These are phyloP conservation scores for Syncephalis plumigaleata DNA, from an alignment of 371 early-diverging fungal genomes.

Conservation along the genomic window DNA sequence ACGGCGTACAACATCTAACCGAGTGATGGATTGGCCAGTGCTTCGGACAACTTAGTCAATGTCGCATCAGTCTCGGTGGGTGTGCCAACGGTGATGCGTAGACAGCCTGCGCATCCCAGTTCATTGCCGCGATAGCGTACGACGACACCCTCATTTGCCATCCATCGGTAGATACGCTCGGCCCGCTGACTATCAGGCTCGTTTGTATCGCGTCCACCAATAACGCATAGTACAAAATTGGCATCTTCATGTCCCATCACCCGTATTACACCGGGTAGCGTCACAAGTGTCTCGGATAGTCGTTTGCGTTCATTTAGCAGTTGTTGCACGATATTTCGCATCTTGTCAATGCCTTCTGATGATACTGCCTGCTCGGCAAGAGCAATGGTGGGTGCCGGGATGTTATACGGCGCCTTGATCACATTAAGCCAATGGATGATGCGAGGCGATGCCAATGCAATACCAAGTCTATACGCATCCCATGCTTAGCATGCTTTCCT, in stretches of 20 bases:
- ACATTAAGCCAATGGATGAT: constrained; percentile 81
- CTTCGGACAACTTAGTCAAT: constrained; percentile 21
- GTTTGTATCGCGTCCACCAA: constrained; percentile 36
- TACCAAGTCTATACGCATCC: constrained; percentile 62
- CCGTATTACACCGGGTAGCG: constrained; percentile 35
- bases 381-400: constrained; percentile 68
- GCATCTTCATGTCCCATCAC: constrained; percentile 77
- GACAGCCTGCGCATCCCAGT: constrained; percentile 75
- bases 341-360: constrained; percentile 41
- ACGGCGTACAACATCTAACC: not conserved
- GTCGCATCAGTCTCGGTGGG: constrained; percentile 53
- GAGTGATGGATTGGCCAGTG: constrained; percentile 8
- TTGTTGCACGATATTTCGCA: constrained; percentile 31
- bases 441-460: constrained; percentile 63
- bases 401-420: constrained; percentile 95
- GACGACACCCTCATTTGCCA: constrained; percentile 81
- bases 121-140: constrained; percentile 89
- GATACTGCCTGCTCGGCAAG: constrained; percentile 65
- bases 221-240: constrained; percentile 83
- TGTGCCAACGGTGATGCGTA: constrained; percentile 89
- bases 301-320: constrained; percentile 42
- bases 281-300: constrained; percentile 29
- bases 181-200: constrained; percentile 57
- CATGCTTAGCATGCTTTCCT: no score
- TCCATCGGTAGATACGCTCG: constrained; percentile 43